Evolutionary conservation across 345 rosid species (phyloP), one percentile per base, ranked within the genome.

Genomic region (Populus deltoides): DNA sequence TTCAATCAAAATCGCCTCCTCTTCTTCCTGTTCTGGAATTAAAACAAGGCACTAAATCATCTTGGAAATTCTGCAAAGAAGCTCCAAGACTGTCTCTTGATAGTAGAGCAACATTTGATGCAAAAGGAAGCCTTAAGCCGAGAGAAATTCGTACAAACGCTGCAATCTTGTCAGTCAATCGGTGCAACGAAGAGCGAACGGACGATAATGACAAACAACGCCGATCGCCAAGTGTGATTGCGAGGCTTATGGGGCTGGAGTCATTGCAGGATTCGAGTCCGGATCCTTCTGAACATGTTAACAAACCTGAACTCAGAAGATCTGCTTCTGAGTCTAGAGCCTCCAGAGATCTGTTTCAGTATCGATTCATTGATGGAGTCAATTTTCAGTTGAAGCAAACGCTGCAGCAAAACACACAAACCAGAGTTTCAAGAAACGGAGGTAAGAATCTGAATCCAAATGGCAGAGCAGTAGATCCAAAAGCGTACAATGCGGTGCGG

Each of bases 61-160:
- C 98, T 1, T 88, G 99, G 99, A 93, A 90, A 87, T 90, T 89
- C 87, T 88, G 88, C 38, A 96, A 88, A 79, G 99, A 92, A 80
- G 91, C 97, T 78, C 99, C 99, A 2, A 83, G 99, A 76, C 95
- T 96, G 15, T 96, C 99, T 7, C 97, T 96, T n/a, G 99, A 96
- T 39, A 96, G 99, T 87, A 88, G 98, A 78, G 97, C 97, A 18
- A 84, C 89, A 2, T 90, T 94, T 45, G 98, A 93, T 62, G 94
- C 94, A 3, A 96, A 88, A 62, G 99, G 98, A 73, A 85, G 88
- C 84, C 94, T 96, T 69, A 91, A 91, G 61, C 91, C 97, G 1
- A 91, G 96, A 74, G 96, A 89, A 89, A 88, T 90, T 92, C 93
- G 91, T 25, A 77, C 87, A 25, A 85, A 80, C 70, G 83, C 90